Conservation (phyloP, 805 yeast species). For the Kazachstania kunashirensis region DNA sequence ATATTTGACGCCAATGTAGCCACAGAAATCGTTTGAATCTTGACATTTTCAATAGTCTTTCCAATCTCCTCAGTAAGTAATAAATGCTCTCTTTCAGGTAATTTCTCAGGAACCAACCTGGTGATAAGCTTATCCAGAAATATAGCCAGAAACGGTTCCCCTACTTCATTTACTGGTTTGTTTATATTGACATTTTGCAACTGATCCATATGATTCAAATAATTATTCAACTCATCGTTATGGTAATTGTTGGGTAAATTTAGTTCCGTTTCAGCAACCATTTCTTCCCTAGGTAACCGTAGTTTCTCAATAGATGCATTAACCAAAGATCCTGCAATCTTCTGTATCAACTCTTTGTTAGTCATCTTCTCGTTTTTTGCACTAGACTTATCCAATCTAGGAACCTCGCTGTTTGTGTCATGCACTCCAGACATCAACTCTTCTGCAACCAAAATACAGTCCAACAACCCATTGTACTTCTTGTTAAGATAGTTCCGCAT, state of each 20-base stretch:
- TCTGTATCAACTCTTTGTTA: slow-evolving; percentile 26
- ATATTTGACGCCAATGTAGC: slow-evolving; percentile 48
- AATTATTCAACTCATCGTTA: too few species aligned
- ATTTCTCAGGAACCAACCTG: slow-evolving; percentile 40
- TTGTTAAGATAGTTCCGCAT: slow-evolving; percentile 17
- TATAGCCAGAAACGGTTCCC: slow-evolving; percentile 49
- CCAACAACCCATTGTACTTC: slow-evolving; percentile 21
- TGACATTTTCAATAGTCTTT: slow-evolving; percentile 14
- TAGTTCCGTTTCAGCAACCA: not conserved
- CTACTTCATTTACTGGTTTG: slow-evolving; percentile 2
- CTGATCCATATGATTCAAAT: too few species aligned
- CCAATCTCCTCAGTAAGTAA: slow-evolving; percentile 15
- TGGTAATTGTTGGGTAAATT: too few species aligned
- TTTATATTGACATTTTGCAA: too few species aligned
- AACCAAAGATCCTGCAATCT: slow-evolving; percentile 37
- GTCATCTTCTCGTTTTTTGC: slow-evolving; percentile 4
- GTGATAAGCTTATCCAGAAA: slow-evolving; percentile 44
- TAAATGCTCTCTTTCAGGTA: slow-evolving; percentile 37
- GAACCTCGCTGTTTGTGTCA: too few species aligned
- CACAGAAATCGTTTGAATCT: slow-evolving; percentile 45
- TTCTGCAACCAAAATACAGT: slow-evolving; percentile 18
- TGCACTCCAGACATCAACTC: slow-evolving; percentile 3
- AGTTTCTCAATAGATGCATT: slow-evolving; percentile 37
- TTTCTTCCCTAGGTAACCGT: slow-evolving; percentile 11
- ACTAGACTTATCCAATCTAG: not conserved